These are phyloP conservation scores for Dioscorea zingiberensis DNA, from an alignment of 106 monocot genomes.

Conservation along the genomic window DNA sequence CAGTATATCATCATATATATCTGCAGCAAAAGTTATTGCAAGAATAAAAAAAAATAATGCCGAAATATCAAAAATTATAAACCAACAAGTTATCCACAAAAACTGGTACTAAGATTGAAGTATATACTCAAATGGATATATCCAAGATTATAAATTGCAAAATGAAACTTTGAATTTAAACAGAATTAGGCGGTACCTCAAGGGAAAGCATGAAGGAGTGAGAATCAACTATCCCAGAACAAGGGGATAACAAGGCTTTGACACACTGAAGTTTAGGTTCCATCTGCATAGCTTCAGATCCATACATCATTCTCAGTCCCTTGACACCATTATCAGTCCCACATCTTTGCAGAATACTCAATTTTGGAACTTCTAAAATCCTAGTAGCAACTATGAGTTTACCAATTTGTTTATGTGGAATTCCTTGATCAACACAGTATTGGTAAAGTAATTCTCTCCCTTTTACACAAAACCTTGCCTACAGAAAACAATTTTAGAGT, in stretches of 20 bases:
- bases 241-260: constrained; percentile 80
- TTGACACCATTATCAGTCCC: constrained; percentile 73
- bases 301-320: constrained; percentile 69
- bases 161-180: too few species aligned
- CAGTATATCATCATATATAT: too few species aligned
- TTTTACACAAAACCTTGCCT: constrained; percentile 85
- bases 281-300: constrained; percentile 61
- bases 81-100: too few species aligned
- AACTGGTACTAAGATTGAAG: too few species aligned
- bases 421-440: constrained; percentile 66
- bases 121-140: too few species aligned
- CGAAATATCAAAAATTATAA: too few species aligned
- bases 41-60: too few species aligned
- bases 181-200: constrained; percentile 34
- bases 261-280: constrained; percentile 83
- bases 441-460: constrained; percentile 89
- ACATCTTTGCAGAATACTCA: constrained; percentile 41
- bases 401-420: constrained; percentile 74
- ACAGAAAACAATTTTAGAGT: constrained; percentile 14
- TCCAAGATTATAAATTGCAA: too few species aligned
- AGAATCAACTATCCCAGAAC: constrained; percentile 87
- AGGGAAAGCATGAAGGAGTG: constrained; percentile 84
- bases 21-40: too few species aligned
- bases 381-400: constrained; percentile 95
- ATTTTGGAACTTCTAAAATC: constrained; percentile 57